Evolutionary conservation across 2,329 filamentous ascomycete species (phyloP).

Genomic region (Aspergillus quadricinctus): DNA sequence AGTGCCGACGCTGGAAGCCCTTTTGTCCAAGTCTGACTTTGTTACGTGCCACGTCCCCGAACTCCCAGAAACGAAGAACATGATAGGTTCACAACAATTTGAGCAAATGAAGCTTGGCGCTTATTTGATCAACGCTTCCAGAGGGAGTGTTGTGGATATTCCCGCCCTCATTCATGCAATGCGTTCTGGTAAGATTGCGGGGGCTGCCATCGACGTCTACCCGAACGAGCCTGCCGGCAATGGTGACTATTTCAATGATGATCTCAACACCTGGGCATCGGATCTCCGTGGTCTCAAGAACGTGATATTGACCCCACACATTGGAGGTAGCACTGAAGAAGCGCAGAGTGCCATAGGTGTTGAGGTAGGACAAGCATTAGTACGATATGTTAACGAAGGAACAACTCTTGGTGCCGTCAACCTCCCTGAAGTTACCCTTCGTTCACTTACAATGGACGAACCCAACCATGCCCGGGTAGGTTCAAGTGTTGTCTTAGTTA

Average conservation of each 20-base stretch:
- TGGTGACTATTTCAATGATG: constrained; percentile 86
- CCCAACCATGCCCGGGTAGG: constrained; percentile 76
- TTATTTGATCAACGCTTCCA: constrained; percentile 94
- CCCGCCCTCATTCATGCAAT: constrained; percentile 84
- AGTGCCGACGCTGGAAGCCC: constrained; percentile 68
- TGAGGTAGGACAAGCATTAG: constrained; percentile 82
- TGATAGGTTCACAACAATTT: constrained; percentile 78
- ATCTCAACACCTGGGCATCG: constrained; percentile 77
- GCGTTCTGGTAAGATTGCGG: constrained; percentile 79
- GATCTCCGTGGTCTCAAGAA: constrained; percentile 84
- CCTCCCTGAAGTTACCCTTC: constrained; percentile 87
- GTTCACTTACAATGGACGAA: constrained; percentile 86
- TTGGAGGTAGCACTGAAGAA: constrained; percentile 96
- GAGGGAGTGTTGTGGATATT: constrained; percentile 91
- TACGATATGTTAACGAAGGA: constrained; percentile 94
- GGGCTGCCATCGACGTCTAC: constrained; percentile 94
- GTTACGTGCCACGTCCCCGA: constrained; percentile 94
- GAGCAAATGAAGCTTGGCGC: constrained; percentile 86
- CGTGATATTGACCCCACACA: constrained; percentile 92
- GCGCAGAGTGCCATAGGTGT: constrained; percentile 93
- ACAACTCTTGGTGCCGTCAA: constrained; percentile 90
- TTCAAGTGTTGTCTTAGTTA: constrained; percentile 2
- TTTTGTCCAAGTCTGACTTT: constrained; percentile 81
- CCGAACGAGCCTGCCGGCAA: constrained; percentile 91
- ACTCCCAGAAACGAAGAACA: constrained; percentile 82